Conservation (phyloP, 2,329 filamentous ascomycete genomes). For the Dothideomycetidae sp. region DNA sequence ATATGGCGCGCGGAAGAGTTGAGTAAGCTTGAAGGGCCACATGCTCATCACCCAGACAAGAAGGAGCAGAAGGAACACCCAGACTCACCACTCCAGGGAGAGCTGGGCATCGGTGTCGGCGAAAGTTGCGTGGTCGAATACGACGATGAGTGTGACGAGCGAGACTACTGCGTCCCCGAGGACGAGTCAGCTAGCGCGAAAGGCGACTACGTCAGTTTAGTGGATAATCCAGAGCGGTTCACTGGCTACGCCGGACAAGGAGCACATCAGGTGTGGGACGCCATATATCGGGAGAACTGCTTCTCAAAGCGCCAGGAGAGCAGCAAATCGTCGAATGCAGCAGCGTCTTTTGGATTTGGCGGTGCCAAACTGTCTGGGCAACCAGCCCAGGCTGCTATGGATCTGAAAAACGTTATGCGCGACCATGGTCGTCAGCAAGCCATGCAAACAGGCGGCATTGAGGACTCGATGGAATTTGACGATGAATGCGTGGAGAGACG, state of each 20-base stretch:
- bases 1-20: constrained; percentile 88
- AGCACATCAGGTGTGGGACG: constrained; percentile 84
- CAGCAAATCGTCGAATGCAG: constrained; percentile 15
- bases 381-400: constrained; percentile 41
- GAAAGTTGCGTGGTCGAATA: constrained; percentile 97
- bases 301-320: constrained; percentile 42
- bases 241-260: constrained; percentile 83
- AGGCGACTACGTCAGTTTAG: constrained; percentile 89
- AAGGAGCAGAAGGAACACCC: constrained; percentile 56
- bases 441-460: constrained; percentile 32
- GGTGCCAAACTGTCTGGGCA: constrained; percentile 29
- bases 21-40: constrained; percentile 80
- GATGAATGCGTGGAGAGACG: constrained; percentile 95
- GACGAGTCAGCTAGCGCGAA: constrained; percentile 77
- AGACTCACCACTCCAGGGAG: constrained; percentile 62
- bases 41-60: constrained; percentile 74
- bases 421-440: constrained; percentile 47
- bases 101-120: constrained; percentile 70
- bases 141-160: constrained; percentile 90
- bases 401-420: constrained; percentile 46
- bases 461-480: constrained; percentile 58
- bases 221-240: constrained; percentile 88
- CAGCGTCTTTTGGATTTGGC: constrained; percentile 20
- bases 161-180: constrained; percentile 92
- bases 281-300: constrained; percentile 95